These are phyloP conservation scores for Cercospora canescens DNA, from an alignment of 2,329 filamentous ascomycete species.

Conservation along the genomic window DNA sequence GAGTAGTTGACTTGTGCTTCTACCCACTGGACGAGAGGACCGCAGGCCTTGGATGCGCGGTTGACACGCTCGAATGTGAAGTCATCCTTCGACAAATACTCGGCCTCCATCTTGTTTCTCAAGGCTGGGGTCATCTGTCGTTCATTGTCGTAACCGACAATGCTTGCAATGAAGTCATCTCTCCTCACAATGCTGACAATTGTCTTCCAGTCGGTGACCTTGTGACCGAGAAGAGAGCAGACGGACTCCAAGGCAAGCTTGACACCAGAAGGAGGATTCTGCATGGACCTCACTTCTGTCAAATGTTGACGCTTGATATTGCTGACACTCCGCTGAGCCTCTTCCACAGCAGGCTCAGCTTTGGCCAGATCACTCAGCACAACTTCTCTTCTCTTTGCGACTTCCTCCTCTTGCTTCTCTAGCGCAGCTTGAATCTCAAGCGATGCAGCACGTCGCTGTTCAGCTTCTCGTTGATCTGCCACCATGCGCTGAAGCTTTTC, in stretches of 20 bases:
- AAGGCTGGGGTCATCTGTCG: slow-evolving; percentile 84
- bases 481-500: slow-evolving; percentile 98
- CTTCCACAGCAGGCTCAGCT: slow-evolving; percentile 88
- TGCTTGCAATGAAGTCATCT: slow-evolving; percentile 97
- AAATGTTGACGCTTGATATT: slow-evolving; percentile 98
- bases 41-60: slow-evolving; percentile 93
- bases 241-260: slow-evolving; percentile 93
- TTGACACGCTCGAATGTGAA: slow-evolving; percentile 97
- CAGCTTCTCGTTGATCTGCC: slow-evolving; percentile 89
- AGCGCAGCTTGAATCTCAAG: slow-evolving; percentile 85
- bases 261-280: slow-evolving; percentile 85
- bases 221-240: slow-evolving; percentile 89
- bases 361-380: slow-evolving; percentile 84
- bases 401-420: slow-evolving; percentile 85
- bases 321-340: slow-evolving; percentile 93
- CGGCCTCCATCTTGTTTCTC: slow-evolving; percentile 85
- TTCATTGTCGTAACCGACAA: slow-evolving; percentile 96
- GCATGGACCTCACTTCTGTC: slow-evolving; percentile 97
- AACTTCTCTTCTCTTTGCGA: slow-evolving; percentile 77
- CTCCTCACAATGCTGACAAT: slow-evolving; percentile 85
- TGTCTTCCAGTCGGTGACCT: slow-evolving; percentile 85
- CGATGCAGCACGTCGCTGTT: slow-evolving; percentile 84
- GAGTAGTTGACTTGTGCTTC: slow-evolving; percentile 96
- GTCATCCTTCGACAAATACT: slow-evolving; percentile 88
- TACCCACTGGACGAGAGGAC: slow-evolving; percentile 95